Percentiles rank a stretch among this genome's conserved stretches.
Conservation (phyloP, 2,329 filamentous ascomycete genomes). For the Xenosphaeropsis pyriputrescens region DNA sequence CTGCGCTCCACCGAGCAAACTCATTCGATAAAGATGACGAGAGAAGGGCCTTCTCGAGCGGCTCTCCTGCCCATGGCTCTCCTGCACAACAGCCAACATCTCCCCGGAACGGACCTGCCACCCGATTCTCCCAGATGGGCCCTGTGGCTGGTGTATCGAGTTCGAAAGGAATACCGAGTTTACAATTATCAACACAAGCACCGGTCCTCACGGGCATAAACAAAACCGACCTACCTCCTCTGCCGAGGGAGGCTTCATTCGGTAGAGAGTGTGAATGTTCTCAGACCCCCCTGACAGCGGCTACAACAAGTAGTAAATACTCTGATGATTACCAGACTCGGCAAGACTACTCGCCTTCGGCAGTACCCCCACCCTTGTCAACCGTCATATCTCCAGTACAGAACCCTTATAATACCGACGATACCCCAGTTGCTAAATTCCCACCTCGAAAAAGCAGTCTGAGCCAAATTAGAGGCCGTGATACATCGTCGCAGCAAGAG, state of each 20-base stretch:
- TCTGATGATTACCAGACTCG: constrained; percentile 21
- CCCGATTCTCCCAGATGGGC: constrained; percentile 15
- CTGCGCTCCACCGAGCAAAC: constrained; percentile 17
- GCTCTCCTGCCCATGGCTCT: constrained; percentile 2
- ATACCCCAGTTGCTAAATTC: constrained; percentile 26
- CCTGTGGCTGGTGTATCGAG: constrained; percentile 3
- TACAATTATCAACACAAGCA: constrained; percentile 10
- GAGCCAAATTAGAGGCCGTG: constrained; percentile 26
- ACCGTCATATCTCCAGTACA: constrained; percentile 17
- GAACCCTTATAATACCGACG: constrained; percentile 14
- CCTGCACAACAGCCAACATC: constrained; percentile 7
- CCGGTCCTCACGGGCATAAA: constrained; percentile 11
- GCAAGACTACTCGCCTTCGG: constrained; percentile 35
- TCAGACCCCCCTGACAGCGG: constrained; percentile 4
- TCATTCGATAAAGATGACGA: constrained; percentile 42
- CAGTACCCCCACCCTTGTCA: constrained; percentile 31
- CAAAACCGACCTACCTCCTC: constrained; percentile 2
- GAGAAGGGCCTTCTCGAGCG: constrained; percentile 29
- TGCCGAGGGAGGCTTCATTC: too few species aligned
- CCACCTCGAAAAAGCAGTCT: constrained; percentile 50
- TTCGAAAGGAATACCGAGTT: constrained; percentile 1
- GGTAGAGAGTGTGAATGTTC: neutral
- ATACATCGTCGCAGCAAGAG: constrained; percentile 7
- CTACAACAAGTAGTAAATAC: constrained; percentile 11
- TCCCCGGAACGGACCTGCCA: constrained; percentile 8